These are phyloP conservation scores for Didymella lethalis DNA, from an alignment of 2,329 filamentous ascomycete genomes.

Conservation along the genomic window DNA sequence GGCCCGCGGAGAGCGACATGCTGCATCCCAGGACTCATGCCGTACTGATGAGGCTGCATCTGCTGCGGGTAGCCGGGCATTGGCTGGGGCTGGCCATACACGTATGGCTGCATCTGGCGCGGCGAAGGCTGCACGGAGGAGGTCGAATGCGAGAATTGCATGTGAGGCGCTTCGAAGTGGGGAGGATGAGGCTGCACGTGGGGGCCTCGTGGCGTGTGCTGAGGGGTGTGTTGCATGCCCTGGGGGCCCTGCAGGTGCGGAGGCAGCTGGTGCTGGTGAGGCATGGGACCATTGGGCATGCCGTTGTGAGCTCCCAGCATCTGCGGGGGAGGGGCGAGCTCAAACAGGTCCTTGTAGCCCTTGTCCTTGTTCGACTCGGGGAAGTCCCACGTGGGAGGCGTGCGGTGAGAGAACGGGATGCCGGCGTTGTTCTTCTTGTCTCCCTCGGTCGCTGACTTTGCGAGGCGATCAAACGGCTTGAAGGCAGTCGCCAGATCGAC, in stretches of 20 bases:
- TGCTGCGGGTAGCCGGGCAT: conserved; percentile 58
- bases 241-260: conserved; percentile 79
- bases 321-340: conserved; percentile 65
- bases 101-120: conserved; percentile 73
- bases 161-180: conserved; percentile 82
- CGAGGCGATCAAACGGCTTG: conserved; percentile 73
- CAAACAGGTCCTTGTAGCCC: conserved; percentile 82
- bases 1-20: conserved; percentile 77
- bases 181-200: conserved; percentile 78
- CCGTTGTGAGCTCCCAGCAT: conserved; percentile 70
- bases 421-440: conserved; percentile 72
- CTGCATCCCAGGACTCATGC: conserved; percentile 72
- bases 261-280: conserved; percentile 85
- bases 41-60: conserved; percentile 70
- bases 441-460: conserved; percentile 65
- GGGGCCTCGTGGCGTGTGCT: conserved; percentile 80
- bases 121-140: conserved; percentile 85
- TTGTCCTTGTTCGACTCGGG: conserved; percentile 75
- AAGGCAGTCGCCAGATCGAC: conserved; percentile 64
- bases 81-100: conserved; percentile 71
- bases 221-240: conserved; percentile 73
- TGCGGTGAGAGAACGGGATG: conserved; percentile 85
- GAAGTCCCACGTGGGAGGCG: conserved; percentile 82
- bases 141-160: conserved; percentile 83
- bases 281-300: conserved; percentile 69